Evolutionary conservation across 352 stramenopile genomes (phyloP), one percentile per base, ranked within the genome.

Genomic region (Plasmopara viticola): DNA sequence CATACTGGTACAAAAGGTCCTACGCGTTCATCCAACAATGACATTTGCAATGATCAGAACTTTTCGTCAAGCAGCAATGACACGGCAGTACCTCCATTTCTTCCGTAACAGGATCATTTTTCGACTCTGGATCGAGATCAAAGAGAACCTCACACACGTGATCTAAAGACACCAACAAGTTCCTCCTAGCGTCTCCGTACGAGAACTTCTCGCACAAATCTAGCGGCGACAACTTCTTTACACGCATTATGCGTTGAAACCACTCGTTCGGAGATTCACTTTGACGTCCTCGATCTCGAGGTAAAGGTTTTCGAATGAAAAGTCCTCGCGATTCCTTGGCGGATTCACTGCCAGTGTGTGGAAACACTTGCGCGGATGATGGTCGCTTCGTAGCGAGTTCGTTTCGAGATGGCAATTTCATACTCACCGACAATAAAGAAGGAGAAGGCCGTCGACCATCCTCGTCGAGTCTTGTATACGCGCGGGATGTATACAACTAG

Each of bases 161-260:
- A 25, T 58, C 72, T 28, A 87, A 57, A 7, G 65, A 51, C 2
- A 87, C 70, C 12, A 63, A 44, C 5, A 43, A 51, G 34, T 87
- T 64, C 13, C 62, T 69, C 0, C 57, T 41, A 0, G 72, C 58
- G 17, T 83, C 58, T 9, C 70, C 74, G 18, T 61, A 78, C 14
- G 60, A 84, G 37, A 87, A 83, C 5, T 59, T 14, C 10, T 87
- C 77, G 35, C 62, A 81, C 18, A 87, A 37, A 59, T 87, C 74
- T 0, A 84, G 55, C 6, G 74, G 71, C 3, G 70, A 83, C 4
- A 87, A 34, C 39, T 72, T 52, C 29, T 72, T 77, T 5, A 33
- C 25, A 17, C 49, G 37, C 45, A 87, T 61, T 14, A 87, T 58
- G 13, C 66, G 72, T n/a, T 76, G 65, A 34, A 87, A 84, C 70